Percentiles rank a stretch among this genome's conserved stretches.
These are phyloP conservation scores for Shiraia bambusicola DNA, from an alignment of 2,329 filamentous ascomycete genomes.

Conservation along the genomic window DNA sequence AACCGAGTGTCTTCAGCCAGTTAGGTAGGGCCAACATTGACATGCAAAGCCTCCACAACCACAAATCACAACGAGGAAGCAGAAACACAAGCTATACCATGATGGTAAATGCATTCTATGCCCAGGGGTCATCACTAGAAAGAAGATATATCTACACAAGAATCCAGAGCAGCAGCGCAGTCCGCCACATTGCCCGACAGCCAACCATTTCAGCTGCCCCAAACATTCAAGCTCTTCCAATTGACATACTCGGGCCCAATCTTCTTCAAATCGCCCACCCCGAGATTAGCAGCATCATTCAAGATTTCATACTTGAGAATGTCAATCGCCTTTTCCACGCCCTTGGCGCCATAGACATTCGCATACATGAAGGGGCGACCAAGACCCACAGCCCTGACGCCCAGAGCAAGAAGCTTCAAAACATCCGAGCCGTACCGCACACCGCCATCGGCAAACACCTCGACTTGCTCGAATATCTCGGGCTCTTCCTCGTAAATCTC, in stretches of 20 bases:
- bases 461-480: constrained; percentile 43
- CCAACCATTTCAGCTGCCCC: not conserved
- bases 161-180: not conserved
- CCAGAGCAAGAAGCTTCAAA: constrained; percentile 43
- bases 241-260: constrained; percentile 15
- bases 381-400: constrained; percentile 47
- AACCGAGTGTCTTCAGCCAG: no score
- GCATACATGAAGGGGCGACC: constrained; percentile 56
- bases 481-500: constrained; percentile 65
- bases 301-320: constrained; percentile 55
- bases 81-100: not conserved
- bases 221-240: constrained; percentile 4
- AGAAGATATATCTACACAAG: not conserved
- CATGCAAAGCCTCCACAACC: not conserved
- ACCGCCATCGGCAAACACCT: constrained; percentile 46
- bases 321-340: constrained; percentile 59
- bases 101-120: not conserved
- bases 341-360: constrained; percentile 60
- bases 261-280: constrained; percentile 33
- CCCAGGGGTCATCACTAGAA: not conserved
- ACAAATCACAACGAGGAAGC: not conserved
- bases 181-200: not conserved
- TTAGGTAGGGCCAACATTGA: no score
- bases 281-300: constrained; percentile 38
- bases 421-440: constrained; percentile 45